Percentiles rank a stretch among this genome's conserved stretches.
Conservation (phyloP, 1,284 basidiomycete genomes). For the Apiotrichum montevideense region DNA sequence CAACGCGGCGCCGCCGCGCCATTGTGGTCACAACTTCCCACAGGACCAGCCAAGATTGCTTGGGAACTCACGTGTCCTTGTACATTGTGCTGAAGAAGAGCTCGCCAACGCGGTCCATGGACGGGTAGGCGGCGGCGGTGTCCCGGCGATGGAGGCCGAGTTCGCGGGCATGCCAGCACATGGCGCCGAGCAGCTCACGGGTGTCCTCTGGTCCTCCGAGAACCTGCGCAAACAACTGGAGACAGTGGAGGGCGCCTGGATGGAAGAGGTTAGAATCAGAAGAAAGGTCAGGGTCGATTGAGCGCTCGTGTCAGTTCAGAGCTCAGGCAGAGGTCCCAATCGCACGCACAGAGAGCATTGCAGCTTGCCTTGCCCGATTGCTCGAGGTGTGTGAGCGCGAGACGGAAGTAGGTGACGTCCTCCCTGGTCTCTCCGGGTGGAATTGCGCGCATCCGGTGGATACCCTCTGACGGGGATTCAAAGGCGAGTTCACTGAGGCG, state of each 20-base stretch:
- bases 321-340: neutral
- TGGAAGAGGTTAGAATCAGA: neutral
- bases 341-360: constrained; percentile 25
- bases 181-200: constrained; percentile 22
- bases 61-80: constrained; percentile 27
- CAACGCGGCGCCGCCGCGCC: too few species aligned
- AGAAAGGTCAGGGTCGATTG: too few species aligned
- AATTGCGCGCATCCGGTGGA: constrained; percentile 4
- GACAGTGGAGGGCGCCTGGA: constrained; percentile 24
- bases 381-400: constrained; percentile 21
- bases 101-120: constrained; percentile 18
- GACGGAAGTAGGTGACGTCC: constrained; percentile 27
- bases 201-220: constrained; percentile 25
- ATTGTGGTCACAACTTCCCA: too few species aligned
- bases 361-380: constrained; percentile 18
- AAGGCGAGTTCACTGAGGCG: constrained; percentile 13
- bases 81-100: constrained; percentile 24
- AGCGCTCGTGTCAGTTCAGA: too few species aligned
- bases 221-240: constrained; percentile 20
- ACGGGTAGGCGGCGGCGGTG: constrained; percentile 19
- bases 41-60: too few species aligned
- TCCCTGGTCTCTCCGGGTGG: constrained; percentile 12
- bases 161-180: constrained; percentile 26
- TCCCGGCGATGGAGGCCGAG: constrained; percentile 25
- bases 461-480: neutral